Conservation (phyloP, 2,329 filamentous ascomycete genomes). For the Colletotrichum chlorophyti region DNA sequence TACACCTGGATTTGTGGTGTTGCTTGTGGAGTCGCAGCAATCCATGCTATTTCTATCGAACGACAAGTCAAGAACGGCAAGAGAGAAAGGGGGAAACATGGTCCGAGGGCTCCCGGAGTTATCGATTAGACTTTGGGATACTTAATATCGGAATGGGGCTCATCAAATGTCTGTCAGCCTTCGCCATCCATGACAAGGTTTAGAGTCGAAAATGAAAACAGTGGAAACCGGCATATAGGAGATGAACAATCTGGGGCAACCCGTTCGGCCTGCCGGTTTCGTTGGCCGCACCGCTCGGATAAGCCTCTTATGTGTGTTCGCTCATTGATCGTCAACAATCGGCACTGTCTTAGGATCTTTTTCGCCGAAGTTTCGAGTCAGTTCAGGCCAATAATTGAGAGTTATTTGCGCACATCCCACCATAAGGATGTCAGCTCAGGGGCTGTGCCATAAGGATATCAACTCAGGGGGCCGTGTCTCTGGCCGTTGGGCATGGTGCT, state of each 20-base stretch:
- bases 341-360: too few relatives aligned
- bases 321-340: too few relatives aligned
- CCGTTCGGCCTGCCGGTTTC: not conserved
- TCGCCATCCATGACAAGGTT: slow-evolving; percentile 19
- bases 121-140: slow-evolving; percentile 9
- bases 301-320: too few relatives aligned
- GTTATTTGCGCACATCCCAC: too few relatives aligned
- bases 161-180: not conserved
- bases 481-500: too few relatives aligned
- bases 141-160: slow-evolving; percentile 16
- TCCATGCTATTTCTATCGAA: not conserved
- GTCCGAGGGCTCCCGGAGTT: slow-evolving; percentile 12
- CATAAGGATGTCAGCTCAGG: too few relatives aligned
- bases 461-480: too few relatives aligned
- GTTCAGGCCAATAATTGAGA: too few relatives aligned
- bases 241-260: slow-evolving; percentile 6
- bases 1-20: not conserved
- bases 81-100: not conserved
- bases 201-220: not conserved
- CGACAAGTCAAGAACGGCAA: not conserved
- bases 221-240: not conserved
- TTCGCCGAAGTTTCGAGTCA: too few relatives aligned
- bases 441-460: too few relatives aligned
- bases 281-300: too few relatives aligned
- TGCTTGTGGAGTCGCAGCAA: not conserved